Percentiles rank a stretch among this genome's conserved stretches.
Conservation (phyloP, 2,329 filamentous ascomycete species). For the Cordyceps cicadae region DNA sequence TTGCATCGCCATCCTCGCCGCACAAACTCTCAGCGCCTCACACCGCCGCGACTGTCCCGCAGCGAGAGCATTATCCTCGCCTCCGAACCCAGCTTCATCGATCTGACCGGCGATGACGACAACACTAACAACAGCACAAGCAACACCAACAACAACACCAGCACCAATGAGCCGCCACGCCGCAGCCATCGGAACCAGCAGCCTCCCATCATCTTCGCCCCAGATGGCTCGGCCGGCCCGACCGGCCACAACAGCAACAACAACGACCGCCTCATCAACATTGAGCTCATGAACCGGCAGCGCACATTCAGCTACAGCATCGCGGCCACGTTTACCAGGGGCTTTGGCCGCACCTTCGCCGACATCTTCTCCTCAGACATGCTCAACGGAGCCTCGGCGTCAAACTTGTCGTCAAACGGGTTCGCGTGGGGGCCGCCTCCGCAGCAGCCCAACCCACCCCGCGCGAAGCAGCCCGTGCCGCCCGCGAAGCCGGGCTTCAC, state of each 20-base stretch:
- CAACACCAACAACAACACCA: conserved; percentile 10
- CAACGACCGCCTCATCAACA: conserved; percentile 19
- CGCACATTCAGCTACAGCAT: conserved; percentile 12
- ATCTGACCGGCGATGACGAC: conserved; percentile 41
- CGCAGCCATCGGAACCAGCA: conserved; percentile 11
- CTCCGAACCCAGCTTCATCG: conserved; percentile 34
- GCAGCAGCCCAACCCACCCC: conserved; percentile 30
- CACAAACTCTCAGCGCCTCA: conserved; percentile 31
- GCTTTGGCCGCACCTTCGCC: conserved; percentile 13
- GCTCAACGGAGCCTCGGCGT: background rate
- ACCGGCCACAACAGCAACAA: background rate
- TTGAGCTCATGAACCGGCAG: conserved; percentile 18
- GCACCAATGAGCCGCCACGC: background rate
- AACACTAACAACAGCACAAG: conserved; percentile 1
- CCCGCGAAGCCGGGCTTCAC: conserved; percentile 69
- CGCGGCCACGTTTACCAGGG: conserved; percentile 16
- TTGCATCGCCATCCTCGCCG: conserved; percentile 30
- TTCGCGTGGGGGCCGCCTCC: background rate
- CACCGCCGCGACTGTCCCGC: conserved; percentile 34
- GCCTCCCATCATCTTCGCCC: conserved; percentile 8
- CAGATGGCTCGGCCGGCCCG: too few relatives aligned
- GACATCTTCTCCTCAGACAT: conserved; percentile 6
- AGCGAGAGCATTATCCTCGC: conserved; percentile 37
- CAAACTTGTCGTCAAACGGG: too few relatives aligned
- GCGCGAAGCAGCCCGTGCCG: conserved; percentile 53